phyloP scores from a whole-genome alignment of 257 asterid genomes.

The Solanum tacnaense region DNA sequence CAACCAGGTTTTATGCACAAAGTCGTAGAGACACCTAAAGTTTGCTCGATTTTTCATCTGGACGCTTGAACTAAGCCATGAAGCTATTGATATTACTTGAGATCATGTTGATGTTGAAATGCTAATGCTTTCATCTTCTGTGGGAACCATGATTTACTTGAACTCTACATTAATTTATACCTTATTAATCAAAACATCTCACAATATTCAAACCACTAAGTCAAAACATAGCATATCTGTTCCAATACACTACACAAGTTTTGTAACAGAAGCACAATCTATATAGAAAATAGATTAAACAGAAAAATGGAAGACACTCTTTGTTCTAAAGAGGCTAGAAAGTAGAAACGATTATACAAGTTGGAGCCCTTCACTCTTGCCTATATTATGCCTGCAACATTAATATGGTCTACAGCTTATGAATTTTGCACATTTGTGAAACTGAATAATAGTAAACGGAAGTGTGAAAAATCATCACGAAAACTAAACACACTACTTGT shows the following conservation, averaged over 20 bases:
- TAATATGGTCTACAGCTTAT: constrained; percentile 7
- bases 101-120: not conserved
- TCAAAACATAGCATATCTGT: not conserved
- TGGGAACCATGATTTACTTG: not conserved
- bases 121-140: not conserved
- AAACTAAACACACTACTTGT: not conserved
- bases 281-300: not conserved
- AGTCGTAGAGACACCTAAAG: too few relatives aligned
- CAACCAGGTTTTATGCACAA: too few relatives aligned
- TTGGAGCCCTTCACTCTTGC: constrained; percentile 12
- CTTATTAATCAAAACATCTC: not conserved
- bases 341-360: constrained; percentile 13
- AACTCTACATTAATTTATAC: not conserved
- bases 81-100: not conserved
- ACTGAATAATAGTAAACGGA: not conserved
- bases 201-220: not conserved
- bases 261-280: not conserved
- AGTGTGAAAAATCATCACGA: constrained; percentile 2
- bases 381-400: constrained; percentile 22
- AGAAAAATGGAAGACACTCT: not conserved
- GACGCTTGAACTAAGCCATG: not conserved
- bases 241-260: not conserved
- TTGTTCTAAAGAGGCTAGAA: constrained; percentile 3
- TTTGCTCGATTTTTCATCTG: not conserved
- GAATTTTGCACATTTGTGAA: constrained; percentile 3